phyloP scores from a whole-genome alignment of 129 eudicot genomes.

The Silybum marianum region DNA sequence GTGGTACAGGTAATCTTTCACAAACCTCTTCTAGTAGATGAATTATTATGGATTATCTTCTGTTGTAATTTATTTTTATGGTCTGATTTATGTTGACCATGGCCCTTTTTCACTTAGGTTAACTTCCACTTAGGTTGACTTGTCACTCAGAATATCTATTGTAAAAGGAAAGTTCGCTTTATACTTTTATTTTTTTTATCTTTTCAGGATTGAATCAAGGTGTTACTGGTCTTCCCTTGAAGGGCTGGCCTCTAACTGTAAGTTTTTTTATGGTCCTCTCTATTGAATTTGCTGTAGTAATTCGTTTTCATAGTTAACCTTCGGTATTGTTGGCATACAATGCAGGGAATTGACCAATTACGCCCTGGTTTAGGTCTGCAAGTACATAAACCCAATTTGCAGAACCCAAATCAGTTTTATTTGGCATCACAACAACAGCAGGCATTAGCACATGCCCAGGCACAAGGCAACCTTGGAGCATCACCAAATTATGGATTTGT shows the following conservation, averaged over 20 bases:
- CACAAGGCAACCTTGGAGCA: conserved; percentile 70
- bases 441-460: conserved; percentile 83
- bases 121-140: conserved; percentile 2
- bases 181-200: background rate
- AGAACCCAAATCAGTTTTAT: conserved; percentile 79
- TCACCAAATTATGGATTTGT: conserved; percentile 79
- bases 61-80: conserved; percentile 3
- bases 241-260: conserved; percentile 99
- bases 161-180: background rate
- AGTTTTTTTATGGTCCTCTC: conserved; percentile 33
- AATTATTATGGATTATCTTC: background rate
- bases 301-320: conserved; percentile 8
- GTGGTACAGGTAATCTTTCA: conserved; percentile 66
- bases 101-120: conserved; percentile 7
- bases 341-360: conserved; percentile 86
- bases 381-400: conserved; percentile 79
- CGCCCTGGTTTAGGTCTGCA: conserved; percentile 71
- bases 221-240: conserved; percentile 82
- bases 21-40: conserved; percentile 23
- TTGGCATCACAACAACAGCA: conserved; percentile 92
- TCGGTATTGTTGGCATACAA: conserved; percentile 17
- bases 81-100: background rate
- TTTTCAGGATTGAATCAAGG: conserved; percentile 75
- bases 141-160: background rate
- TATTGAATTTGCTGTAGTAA: background rate